These are phyloP conservation scores for Kalmusia sp. DNA, from an alignment of 2,329 filamentous ascomycete genomes.

Conservation along the genomic window DNA sequence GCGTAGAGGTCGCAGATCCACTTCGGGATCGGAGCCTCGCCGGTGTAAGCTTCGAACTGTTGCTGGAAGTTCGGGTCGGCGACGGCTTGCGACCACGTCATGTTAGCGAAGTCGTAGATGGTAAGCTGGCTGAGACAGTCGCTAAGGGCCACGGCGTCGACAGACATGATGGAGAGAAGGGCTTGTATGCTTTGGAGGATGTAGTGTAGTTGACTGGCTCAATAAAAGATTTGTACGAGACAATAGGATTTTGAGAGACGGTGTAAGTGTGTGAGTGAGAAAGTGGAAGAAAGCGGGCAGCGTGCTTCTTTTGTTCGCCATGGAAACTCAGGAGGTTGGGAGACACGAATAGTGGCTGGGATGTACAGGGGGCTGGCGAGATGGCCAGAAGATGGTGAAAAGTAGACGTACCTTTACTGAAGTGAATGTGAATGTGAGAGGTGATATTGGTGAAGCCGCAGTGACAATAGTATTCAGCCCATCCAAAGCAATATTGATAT, in stretches of 20 bases:
- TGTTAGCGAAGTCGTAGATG: conserved; percentile 10
- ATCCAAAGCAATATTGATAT: neutral
- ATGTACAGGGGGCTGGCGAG: neutral
- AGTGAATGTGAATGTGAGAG: conserved; percentile 15
- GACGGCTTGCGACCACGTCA: neutral
- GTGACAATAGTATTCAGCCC: neutral
- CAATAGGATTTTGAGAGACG: neutral
- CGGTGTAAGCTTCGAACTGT: conserved; percentile 1
- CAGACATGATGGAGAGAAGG: conserved; percentile 9
- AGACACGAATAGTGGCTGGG: conserved; percentile 15
- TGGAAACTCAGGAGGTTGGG: neutral
- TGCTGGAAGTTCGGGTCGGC: conserved; percentile 3
- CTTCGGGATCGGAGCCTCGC: neutral
- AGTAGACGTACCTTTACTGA: conserved; percentile 22
- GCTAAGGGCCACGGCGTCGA: neutral
- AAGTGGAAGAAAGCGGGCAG: neutral
- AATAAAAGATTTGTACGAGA: neutral
- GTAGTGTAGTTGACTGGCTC: neutral
- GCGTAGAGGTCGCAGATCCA: conserved; percentile 15
- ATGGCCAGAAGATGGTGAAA: neutral
- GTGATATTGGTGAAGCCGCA: neutral
- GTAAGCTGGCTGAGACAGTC: neutral
- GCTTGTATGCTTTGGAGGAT: neutral
- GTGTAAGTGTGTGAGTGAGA: neutral
- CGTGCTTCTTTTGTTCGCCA: neutral